phyloP scores from a whole-genome alignment of 495 filamentous ascomycete genomes.

The Sporormia fimetaria region DNA sequence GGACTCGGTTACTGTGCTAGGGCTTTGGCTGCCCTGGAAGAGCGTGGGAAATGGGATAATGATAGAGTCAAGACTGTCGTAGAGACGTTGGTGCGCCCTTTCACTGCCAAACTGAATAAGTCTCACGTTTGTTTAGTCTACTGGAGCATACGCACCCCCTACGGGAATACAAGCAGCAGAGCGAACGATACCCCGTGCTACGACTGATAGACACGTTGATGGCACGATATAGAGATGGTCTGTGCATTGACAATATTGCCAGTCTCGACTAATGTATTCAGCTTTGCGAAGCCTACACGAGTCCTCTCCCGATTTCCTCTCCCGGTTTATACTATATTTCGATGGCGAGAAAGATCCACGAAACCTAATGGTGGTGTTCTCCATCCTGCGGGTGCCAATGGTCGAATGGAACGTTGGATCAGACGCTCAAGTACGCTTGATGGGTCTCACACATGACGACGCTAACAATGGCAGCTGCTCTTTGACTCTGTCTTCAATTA shows the following conservation, averaged over 20 bases:
- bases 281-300: conserved; percentile 29
- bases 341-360: conserved; percentile 67
- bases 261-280: no score
- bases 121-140: conserved; percentile 19
- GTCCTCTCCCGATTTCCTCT: conserved; percentile 39
- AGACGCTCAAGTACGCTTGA: conserved; percentile 46
- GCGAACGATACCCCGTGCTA: conserved; percentile 54
- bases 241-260: conserved; percentile 5
- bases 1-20: conserved; percentile 30
- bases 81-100: conserved; percentile 20
- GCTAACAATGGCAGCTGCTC: conserved; percentile 34
- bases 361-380: conserved; percentile 70
- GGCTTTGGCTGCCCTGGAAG: conserved; percentile 31
- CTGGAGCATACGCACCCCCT: conserved; percentile 31
- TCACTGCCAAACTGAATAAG: not conserved
- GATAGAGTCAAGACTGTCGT: conserved; percentile 27
- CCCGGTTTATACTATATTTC: conserved; percentile 55
- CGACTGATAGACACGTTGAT: conserved; percentile 55
- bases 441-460: not conserved
- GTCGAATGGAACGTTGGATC: conserved; percentile 58
- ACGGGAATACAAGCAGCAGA: conserved; percentile 41
- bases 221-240: conserved; percentile 50
- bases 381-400: conserved; percentile 58
- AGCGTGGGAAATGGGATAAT: conserved; percentile 33
- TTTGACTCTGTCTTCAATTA: conserved; percentile 71